Conservation (phyloP, 2,329 filamentous ascomycete species). For the Monosporascus sp. region DNA sequence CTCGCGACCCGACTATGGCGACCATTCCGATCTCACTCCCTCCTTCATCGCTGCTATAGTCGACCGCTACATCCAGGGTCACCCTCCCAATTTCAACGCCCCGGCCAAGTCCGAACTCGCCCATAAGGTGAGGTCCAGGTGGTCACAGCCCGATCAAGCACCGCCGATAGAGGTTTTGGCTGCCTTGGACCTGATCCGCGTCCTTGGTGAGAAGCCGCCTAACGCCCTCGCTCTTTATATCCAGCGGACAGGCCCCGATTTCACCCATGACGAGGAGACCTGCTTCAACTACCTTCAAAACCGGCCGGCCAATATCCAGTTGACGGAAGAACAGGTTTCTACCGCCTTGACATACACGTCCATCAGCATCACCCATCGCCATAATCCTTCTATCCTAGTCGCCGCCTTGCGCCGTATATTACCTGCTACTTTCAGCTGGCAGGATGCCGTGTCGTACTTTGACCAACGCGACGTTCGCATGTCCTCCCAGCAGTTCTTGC, state of each 20-base stretch:
- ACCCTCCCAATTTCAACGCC: slow-evolving; percentile 79
- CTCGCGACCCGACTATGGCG: slow-evolving; percentile 56
- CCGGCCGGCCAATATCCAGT: slow-evolving; percentile 49
- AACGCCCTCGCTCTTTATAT: slow-evolving; percentile 61
- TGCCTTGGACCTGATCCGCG: slow-evolving; percentile 61
- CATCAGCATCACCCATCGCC: slow-evolving; percentile 50
- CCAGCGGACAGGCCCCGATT: slow-evolving; percentile 67
- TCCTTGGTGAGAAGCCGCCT: slow-evolving; percentile 53
- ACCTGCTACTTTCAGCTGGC: slow-evolving; percentile 60
- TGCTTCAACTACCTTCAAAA: slow-evolving; percentile 50
- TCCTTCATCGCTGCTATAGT: slow-evolving; percentile 73
- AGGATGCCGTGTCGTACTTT: slow-evolving; percentile 70
- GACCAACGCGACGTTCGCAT: slow-evolving; percentile 74
- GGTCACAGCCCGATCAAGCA: slow-evolving; percentile 56
- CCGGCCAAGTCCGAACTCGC: slow-evolving; percentile 65
- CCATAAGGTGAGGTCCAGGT: slow-evolving; percentile 63
- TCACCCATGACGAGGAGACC: slow-evolving; percentile 70
- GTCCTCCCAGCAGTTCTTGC: slow-evolving; percentile 73
- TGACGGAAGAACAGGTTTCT: slow-evolving; percentile 78
- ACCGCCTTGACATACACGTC: slow-evolving; percentile 65
- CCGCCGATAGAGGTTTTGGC: slow-evolving; percentile 67
- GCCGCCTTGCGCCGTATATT: slow-evolving; percentile 58
- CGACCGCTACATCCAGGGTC: slow-evolving; percentile 81
- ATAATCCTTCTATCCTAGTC: slow-evolving; percentile 52
- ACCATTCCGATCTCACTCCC: slow-evolving; percentile 60